phyloP scores from a whole-genome alignment of 345 rosid species.

The Syzygium aqueum region DNA sequence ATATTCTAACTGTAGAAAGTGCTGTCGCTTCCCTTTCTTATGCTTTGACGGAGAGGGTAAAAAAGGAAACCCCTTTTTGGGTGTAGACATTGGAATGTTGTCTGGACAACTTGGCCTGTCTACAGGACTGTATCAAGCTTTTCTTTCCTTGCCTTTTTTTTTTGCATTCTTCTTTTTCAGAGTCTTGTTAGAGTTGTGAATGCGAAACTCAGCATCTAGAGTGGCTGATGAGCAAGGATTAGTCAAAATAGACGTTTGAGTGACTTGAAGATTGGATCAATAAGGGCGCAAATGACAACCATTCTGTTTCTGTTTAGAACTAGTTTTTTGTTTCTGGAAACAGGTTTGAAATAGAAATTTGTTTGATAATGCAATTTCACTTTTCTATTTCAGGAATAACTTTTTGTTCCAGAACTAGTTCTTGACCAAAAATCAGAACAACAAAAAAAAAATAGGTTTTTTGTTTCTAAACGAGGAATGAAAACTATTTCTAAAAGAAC shows the following conservation, averaged over 20 bases:
- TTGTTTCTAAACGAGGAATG: no score
- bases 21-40: background rate
- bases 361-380: no score
- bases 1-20: background rate
- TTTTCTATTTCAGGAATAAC: no score
- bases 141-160: background rate
- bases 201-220: background rate
- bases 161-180: background rate
- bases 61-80: background rate
- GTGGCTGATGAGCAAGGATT: background rate
- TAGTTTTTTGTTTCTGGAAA: no score
- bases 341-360: no score
- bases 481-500: no score
- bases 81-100: background rate
- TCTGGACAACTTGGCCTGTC: background rate
- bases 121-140: background rate
- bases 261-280: background rate
- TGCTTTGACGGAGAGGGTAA: background rate
- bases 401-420: no score
- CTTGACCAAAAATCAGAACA: no score
- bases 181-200: background rate
- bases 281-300: no score
- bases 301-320: no score
- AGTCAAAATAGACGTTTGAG: background rate
- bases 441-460: no score